Conservation (phyloP, 73 alveolate genomes). For the Symbiodinium natans region DNA sequence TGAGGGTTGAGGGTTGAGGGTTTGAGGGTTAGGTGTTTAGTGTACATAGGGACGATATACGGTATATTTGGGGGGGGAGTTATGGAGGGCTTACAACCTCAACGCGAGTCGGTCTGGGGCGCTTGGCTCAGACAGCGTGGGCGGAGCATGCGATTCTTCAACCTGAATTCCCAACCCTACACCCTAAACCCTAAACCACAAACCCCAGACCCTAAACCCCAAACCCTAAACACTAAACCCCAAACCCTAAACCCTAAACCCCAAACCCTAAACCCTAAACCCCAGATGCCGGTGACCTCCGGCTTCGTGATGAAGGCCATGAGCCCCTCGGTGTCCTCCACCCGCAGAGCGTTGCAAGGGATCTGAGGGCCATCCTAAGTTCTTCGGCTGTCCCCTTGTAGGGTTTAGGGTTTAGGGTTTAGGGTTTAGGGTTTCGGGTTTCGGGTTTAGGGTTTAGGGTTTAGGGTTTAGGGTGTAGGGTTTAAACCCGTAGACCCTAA, state of each 20-base stretch:
- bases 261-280: neutral
- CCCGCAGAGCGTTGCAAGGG: neutral
- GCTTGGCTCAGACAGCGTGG: no score
- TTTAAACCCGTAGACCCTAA: no score
- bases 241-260: neutral
- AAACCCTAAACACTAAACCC: neutral
- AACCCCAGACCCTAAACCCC: no score
- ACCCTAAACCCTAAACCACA: neutral
- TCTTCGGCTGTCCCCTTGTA: no score
- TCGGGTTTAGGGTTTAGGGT: neutral
- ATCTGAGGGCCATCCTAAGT: no score
- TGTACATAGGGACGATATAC: neutral
- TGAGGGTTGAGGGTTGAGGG: no score
- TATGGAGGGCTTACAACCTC: no score
- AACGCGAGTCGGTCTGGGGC: no score
- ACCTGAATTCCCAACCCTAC: neutral
- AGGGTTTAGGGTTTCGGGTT: neutral
- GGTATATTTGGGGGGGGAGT: neutral
- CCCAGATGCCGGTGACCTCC: constrained; percentile 14
- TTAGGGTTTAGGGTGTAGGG: neutral
- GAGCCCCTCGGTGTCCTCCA: constrained; percentile 32
- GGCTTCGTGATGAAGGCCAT: constrained; percentile 91
- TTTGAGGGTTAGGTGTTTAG: neutral
- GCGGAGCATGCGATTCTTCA: no score
- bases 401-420: no score